Evolutionary conservation across 1,139 yeast genomes (phyloP), one percentile per base, ranked within the genome.

Genomic region (Sugiyamaella japonica): DNA sequence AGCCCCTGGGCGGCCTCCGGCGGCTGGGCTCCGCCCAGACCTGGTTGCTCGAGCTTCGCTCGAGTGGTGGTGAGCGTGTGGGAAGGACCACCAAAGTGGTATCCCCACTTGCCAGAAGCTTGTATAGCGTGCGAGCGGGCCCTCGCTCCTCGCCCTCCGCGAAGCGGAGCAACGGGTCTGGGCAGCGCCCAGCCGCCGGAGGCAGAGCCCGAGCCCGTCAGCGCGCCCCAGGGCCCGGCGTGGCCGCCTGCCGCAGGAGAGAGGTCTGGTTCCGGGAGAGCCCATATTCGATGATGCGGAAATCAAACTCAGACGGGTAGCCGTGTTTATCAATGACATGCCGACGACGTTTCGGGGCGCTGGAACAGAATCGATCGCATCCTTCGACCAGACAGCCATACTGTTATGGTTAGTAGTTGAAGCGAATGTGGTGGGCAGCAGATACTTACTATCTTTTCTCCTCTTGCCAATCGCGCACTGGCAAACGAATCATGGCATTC

Each of bases 401-500:
- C 45, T 47, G 13, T 31, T 10, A 25, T 8, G 3, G 48, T 15
- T 13, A 29, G 43, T 25, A n/a, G 4, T 20, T 20, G 25, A 20
- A 6, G 6, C 6, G 5, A 20, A 20, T 3, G 25, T 20, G 25
- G 25, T 20, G 25, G 25, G 25, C 5, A 6, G 25, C 6, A 20
- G 25, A 20, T 20, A 59, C 59, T 34, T 50, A 58, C 50, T 2
- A 74, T 72, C 32, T 70, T 70, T 9, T 70, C 74, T 1, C 82
- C 83, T 15, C 68, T 63, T 41, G 78, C 78, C 53, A 66, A 65
- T 40, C 66, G 62, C 1, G 76, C 70, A 28, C 61, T 62, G 9
- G 72, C 66, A 52, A 82, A 75, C 1, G 84, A 80, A 61, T 81
- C 79, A 63, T 83, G 87, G 52, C 72, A 70, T 58, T 83, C 87